These are phyloP conservation scores for Cryptococcus sp. DNA, from an alignment of 1,284 basidiomycete genomes.

Conservation along the genomic window DNA sequence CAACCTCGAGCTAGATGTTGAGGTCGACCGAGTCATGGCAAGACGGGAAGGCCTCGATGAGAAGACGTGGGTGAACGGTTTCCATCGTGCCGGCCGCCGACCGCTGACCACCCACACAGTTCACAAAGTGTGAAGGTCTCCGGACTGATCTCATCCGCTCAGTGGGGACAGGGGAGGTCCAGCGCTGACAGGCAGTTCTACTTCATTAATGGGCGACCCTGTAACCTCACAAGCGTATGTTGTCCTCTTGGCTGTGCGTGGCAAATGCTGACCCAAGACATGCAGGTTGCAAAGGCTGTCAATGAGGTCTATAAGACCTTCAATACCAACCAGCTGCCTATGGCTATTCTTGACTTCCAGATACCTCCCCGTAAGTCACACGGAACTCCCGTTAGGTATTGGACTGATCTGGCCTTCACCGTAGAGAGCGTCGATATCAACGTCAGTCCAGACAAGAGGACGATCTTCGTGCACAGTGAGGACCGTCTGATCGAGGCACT, in stretches of 20 bases:
- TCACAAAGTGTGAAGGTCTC: constrained; percentile 33
- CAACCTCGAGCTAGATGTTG: constrained; percentile 66
- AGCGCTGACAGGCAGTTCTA: constrained; percentile 87
- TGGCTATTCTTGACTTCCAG: constrained; percentile 78
- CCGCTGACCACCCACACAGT: constrained; percentile 11
- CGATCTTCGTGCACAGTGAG: constrained; percentile 88
- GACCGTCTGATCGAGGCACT: constrained; percentile 71
- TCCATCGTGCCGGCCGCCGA: background rate
- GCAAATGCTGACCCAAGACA: background rate
- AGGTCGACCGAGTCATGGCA: constrained; percentile 57
- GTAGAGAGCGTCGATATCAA: constrained; percentile 88
- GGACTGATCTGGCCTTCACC: constrained; percentile 5
- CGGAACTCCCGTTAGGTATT: background rate
- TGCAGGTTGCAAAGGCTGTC: constrained; percentile 73
- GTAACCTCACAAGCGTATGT: constrained; percentile 67
- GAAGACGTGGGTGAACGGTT: constrained; percentile 17
- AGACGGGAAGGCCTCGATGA: constrained; percentile 39
- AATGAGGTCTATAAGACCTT: constrained; percentile 87
- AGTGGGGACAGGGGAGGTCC: constrained; percentile 60
- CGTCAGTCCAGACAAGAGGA: constrained; percentile 94
- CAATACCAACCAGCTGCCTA: constrained; percentile 74
- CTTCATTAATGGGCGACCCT: constrained; percentile 91
- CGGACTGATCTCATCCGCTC: constrained; percentile 45
- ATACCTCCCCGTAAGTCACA: constrained; percentile 64
- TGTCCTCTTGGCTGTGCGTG: background rate